Base-by-base conservation (phyloP, 2,329 filamentous ascomycete genomes). In the Amphichorda felina region DNA sequence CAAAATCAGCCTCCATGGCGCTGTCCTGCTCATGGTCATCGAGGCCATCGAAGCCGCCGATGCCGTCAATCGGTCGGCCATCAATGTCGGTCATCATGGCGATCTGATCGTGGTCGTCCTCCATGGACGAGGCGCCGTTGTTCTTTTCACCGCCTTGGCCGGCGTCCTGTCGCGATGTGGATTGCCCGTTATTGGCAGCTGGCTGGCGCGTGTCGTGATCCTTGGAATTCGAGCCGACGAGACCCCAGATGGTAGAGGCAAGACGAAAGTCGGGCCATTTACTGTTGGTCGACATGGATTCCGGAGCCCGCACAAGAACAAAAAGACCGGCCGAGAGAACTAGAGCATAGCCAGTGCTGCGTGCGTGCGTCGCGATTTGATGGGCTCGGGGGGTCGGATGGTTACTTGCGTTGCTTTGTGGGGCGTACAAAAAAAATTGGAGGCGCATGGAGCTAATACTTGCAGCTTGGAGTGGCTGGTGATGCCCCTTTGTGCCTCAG, bases 181-280 rank as follows among this genome's bases (percentile, higher is more conserved):
- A 35, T 44, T 45, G n/a, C 50, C n/a, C n/a, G n/a, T n/a, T n/a
- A n/a, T n/a, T n/a, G n/a, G n/a, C n/a, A n/a, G n/a, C n/a, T n/a
- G n/a, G n/a, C n/a, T n/a, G n/a, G n/a, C n/a, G n/a, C n/a, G 45
- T 41, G 43, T 9, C 13, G 35, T 33, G 39, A 24, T 10, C 46
- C 38, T 45, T 41, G 38, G 49, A 43, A 36, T 50, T 48, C 16
- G 51, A 45, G 39, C 51, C 50, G 30, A 51, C 43, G 8, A 53
- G 43, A 29, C 46, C 48, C 41, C 45, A 47, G 21, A 54, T 41
- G 17, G 45, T 50, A 33, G 53, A 56, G 35, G 53, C 51, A 40
- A 57, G 42, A 38, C 48, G 46, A 34, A 54, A 49, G 40, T 56
- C 44, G 40, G 48, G 46, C 54, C 55, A 58, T 53, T 48, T 51